Evolutionary conservation across 2,329 filamentous ascomycete genomes (phyloP), one percentile per base, ranked within the genome.

Genomic region (Acarospora socialis): DNA sequence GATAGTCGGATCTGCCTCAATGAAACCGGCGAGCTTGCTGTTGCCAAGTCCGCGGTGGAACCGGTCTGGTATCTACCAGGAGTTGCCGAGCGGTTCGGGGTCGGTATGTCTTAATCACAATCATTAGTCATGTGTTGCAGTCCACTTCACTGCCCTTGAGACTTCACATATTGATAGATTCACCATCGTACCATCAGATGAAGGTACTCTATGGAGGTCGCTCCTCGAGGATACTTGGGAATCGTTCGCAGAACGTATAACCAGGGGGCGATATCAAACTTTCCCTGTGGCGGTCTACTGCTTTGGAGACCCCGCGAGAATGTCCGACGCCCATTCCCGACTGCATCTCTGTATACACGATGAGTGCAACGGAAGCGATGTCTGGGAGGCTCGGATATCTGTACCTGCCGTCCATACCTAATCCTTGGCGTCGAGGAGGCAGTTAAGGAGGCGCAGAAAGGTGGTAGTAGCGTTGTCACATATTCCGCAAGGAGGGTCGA

Each of bases 301-400:
- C 56, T 98, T 98, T 52, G 90, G 90, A 26, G 84, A 94, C 45
- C 84, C 86, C 13, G 81, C 81, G 33, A 92, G 90, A 52, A 90
- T 95, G 73, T 81, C 83, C 4, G 81, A 95, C 51, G 77, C 83
- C 28, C 81, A 77, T 33, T 77, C 76, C 35, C 73, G 71, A 38
- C 65, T 95, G 24, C 83, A 90, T 9, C 65, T 95, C 37, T 76
- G 90, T 44, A 77, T 95, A 28, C 90, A 81, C 53, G 77, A 81
- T 48, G 76, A 81, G 63, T 95, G 90, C 59, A 40, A 95, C 51
- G 90, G 90, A 35, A 92, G 81, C 53, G 90, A 98, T 57, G 90
- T 95, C 25, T 98, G 95, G 54, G n/a, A n/a, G 84, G 87, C 38
- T 93, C 84, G 13, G 90, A 98, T 53, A 98, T 95, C 49, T 95